A percentile compares a stretch with the other conserved stretches of the same genome.
Conservation (phyloP, 176 grass and related monocot genomes). For the Chrysopogon serrulatus region DNA sequence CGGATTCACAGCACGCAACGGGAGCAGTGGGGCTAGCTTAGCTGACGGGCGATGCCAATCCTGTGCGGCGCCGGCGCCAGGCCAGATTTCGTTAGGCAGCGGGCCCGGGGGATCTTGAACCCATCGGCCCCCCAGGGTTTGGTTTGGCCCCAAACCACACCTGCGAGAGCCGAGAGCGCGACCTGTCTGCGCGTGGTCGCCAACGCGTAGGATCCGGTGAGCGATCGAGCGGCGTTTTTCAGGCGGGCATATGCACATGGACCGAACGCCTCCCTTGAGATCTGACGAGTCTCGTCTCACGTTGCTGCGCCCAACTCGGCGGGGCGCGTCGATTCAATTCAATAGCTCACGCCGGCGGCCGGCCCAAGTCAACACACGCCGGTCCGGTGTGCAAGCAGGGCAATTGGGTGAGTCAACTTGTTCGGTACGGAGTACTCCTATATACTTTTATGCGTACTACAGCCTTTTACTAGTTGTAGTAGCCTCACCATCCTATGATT, state of each 20-base stretch:
- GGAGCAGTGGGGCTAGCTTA: too few species aligned
- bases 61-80: not conserved
- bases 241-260: conserved; percentile 2
- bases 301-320: conserved; percentile 11
- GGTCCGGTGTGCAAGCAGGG: not conserved
- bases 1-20: not conserved
- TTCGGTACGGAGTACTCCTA: not conserved
- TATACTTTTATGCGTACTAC: not conserved
- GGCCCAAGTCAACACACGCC: conserved; percentile 1
- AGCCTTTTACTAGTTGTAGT: not conserved
- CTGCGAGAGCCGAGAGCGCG: not conserved
- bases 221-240: not conserved
- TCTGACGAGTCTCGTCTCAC: not conserved
- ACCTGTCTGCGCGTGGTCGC: not conserved
- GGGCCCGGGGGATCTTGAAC: not conserved
- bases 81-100: not conserved
- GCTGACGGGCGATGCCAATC: not conserved
- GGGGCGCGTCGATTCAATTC: not conserved
- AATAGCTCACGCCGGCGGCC: not conserved
- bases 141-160: not conserved
- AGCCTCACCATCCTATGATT: conserved; percentile 32
- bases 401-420: conserved; percentile 21
- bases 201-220: conserved; percentile 25
- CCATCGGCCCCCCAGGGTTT: not conserved
- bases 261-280: conserved; percentile 24